phyloP scores from a whole-genome alignment of 1,139 yeast species.

The Meyerozyma guilliermondii region DNA sequence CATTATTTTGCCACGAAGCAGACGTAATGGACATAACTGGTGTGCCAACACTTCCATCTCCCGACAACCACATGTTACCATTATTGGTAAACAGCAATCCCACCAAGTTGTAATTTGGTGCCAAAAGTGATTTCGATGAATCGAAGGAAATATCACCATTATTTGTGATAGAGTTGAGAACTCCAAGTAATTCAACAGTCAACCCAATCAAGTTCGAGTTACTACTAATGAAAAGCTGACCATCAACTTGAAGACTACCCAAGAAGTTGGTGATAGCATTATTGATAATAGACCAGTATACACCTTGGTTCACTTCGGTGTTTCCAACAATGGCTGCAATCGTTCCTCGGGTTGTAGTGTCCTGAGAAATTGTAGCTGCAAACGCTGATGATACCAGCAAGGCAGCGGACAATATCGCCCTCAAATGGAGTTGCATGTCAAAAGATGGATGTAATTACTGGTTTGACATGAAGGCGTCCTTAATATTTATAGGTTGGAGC shows the following conservation, averaged over 20 bases:
- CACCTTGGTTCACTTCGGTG: slow-evolving; percentile 23
- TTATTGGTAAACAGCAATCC: slow-evolving; percentile 9
- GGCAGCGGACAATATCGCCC: not conserved
- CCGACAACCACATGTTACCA: slow-evolving; percentile 8
- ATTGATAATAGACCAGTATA: slow-evolving; percentile 29
- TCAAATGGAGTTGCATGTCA: not conserved
- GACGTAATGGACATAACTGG: slow-evolving; percentile 13
- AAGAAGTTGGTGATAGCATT: slow-evolving; percentile 13
- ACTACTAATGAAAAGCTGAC: slow-evolving; percentile 7
- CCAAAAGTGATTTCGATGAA: slow-evolving; percentile 8
- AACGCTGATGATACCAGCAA: not conserved
- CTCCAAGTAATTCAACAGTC: slow-evolving; percentile 9
- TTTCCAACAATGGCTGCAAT: slow-evolving; percentile 18
- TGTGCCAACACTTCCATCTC: slow-evolving; percentile 7
- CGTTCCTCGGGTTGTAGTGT: slow-evolving; percentile 12
- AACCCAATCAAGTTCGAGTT: slow-evolving; percentile 8
- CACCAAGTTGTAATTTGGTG: slow-evolving; percentile 8
- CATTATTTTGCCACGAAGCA: slow-evolving; percentile 14
- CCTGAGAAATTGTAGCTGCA: slow-evolving; percentile 1
- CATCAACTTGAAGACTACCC: slow-evolving; percentile 7
- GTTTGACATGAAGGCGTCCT: not conserved
- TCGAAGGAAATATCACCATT: slow-evolving; percentile 12
- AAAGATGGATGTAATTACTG: not conserved
- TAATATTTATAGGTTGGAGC: not conserved
- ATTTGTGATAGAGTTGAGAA: slow-evolving; percentile 9